Percentiles rank a stretch among this genome's conserved stretches.
These are phyloP conservation scores for Taphrina populina DNA, from an alignment of 1,139 yeast species.

Conservation along the genomic window DNA sequence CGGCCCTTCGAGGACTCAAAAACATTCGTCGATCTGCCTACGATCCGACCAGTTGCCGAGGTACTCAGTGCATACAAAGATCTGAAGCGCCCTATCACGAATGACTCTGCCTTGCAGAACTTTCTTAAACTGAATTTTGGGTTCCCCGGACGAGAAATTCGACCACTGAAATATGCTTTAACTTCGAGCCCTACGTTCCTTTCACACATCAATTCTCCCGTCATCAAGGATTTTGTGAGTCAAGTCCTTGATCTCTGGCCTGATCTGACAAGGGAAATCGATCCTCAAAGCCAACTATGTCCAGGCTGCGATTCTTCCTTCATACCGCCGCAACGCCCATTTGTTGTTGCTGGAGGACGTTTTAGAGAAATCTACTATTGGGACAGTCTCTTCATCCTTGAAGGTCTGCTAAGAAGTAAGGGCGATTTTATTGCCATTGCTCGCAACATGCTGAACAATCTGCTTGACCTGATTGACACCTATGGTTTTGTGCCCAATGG, in stretches of 20 bases:
- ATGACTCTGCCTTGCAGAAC: conserved; percentile 3
- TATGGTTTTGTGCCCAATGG: conserved; percentile 35
- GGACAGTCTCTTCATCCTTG: conserved; percentile 33
- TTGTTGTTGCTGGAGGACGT: conserved; percentile 34
- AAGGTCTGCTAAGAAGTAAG: conserved; percentile 25
- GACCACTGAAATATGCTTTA: neutral
- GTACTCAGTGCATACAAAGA: conserved; percentile 18
- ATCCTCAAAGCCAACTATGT: conserved; percentile 5
- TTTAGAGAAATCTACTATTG: conserved; percentile 34
- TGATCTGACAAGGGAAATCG: conserved; percentile 21
- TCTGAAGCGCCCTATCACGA: conserved; percentile 11
- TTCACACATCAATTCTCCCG: conserved; percentile 9
- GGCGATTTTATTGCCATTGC: conserved; percentile 22
- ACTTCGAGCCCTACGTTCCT: conserved; percentile 22
- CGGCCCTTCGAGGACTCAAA: conserved; percentile 30
- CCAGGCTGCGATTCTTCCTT: conserved; percentile 31
- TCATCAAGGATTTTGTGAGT: conserved; percentile 26
- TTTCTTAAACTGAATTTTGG: conserved; percentile 29
- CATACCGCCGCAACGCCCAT: conserved; percentile 27
- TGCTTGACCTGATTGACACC: conserved; percentile 14
- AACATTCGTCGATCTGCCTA: conserved; percentile 34
- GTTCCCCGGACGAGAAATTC: conserved; percentile 23
- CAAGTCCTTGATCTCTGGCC: conserved; percentile 32
- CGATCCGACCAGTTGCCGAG: conserved; percentile 24
- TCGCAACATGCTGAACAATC: conserved; percentile 19